These are phyloP conservation scores for Alternaria alternata DNA, from an alignment of 2,329 filamentous ascomycete genomes.

Conservation along the genomic window DNA sequence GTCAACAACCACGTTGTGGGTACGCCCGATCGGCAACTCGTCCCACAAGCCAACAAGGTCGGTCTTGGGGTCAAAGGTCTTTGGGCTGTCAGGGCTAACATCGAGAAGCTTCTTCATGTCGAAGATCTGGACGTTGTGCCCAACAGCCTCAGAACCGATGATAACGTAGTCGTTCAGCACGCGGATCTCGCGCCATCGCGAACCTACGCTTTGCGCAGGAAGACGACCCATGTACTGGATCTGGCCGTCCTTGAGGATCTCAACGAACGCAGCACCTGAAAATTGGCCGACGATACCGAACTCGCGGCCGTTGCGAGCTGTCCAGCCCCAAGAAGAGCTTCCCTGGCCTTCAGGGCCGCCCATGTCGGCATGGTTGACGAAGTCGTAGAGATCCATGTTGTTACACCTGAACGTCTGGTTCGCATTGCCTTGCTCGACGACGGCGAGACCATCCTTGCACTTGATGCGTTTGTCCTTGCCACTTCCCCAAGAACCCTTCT, in stretches of 20 bases:
- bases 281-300: slow-evolving; percentile 63
- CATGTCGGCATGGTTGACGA: slow-evolving; percentile 62
- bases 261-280: slow-evolving; percentile 63
- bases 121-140: slow-evolving; percentile 60
- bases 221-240: slow-evolving; percentile 62
- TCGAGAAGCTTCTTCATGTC: slow-evolving; percentile 58
- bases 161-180: slow-evolving; percentile 56
- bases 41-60: slow-evolving; percentile 40
- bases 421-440: slow-evolving; percentile 32
- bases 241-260: slow-evolving; percentile 59
- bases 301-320: slow-evolving; percentile 60
- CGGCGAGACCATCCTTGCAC: slow-evolving; percentile 34
- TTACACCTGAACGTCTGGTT: slow-evolving; percentile 39
- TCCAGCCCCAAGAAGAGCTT: slow-evolving; percentile 62
- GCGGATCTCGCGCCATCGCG: slow-evolving; percentile 63
- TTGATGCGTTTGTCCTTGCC: slow-evolving; percentile 22
- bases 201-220: slow-evolving; percentile 54
- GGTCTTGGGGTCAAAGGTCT: slow-evolving; percentile 41
- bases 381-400: slow-evolving; percentile 64
- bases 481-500: slow-evolving; percentile 21
- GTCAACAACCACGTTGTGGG: slow-evolving; percentile 52
- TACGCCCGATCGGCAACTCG: slow-evolving; percentile 40
- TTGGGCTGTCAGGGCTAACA: slow-evolving; percentile 42
- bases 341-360: slow-evolving; percentile 55
- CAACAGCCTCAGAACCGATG: slow-evolving; percentile 56